Evolutionary conservation across 176 grass and related monocot genomes (phyloP).

Genomic region (Bothriochloa decipiens): DNA sequence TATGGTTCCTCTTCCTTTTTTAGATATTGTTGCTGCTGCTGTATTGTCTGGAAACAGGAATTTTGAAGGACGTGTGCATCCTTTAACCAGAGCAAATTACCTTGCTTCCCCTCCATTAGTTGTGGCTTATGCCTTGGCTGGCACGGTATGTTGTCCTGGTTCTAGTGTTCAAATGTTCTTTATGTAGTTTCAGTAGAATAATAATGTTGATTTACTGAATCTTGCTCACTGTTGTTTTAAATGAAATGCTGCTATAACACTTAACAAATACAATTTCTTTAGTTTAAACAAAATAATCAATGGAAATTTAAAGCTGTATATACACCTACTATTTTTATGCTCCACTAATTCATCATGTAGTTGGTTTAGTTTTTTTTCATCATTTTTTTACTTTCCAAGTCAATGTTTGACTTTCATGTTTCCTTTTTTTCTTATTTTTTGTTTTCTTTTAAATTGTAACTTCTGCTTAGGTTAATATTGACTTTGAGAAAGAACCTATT

Average conservation of each 20-base stretch:
- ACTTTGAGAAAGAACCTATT: constrained; percentile 94
- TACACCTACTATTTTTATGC: neutral
- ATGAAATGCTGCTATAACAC: neutral
- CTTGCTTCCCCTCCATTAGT: constrained; percentile 95
- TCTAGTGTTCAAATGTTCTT: neutral
- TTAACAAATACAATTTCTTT: neutral
- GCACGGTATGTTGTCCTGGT: constrained; percentile 62
- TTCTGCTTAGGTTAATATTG: constrained; percentile 84
- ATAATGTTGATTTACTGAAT: neutral
- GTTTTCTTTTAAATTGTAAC: constrained; percentile 14
- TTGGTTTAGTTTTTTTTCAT: neutral
- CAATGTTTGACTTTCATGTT: neutral
- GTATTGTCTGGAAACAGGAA: constrained; percentile 97
- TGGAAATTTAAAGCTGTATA: neutral
- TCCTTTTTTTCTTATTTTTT: neutral
- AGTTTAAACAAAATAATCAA: neutral
- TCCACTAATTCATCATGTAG: neutral
- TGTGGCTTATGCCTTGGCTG: constrained; percentile 97
- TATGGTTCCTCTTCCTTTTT: constrained; percentile 25
- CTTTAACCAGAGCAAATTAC: constrained; percentile 97
- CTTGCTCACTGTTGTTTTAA: neutral
- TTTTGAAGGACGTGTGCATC: constrained; percentile 95
- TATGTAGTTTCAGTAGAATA: neutral
- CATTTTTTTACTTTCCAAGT: neutral
- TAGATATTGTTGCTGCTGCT: constrained; percentile 95